Base-by-base conservation (phyloP, 139 green algal species). In the Pycnococcus provasolii region DNA sequence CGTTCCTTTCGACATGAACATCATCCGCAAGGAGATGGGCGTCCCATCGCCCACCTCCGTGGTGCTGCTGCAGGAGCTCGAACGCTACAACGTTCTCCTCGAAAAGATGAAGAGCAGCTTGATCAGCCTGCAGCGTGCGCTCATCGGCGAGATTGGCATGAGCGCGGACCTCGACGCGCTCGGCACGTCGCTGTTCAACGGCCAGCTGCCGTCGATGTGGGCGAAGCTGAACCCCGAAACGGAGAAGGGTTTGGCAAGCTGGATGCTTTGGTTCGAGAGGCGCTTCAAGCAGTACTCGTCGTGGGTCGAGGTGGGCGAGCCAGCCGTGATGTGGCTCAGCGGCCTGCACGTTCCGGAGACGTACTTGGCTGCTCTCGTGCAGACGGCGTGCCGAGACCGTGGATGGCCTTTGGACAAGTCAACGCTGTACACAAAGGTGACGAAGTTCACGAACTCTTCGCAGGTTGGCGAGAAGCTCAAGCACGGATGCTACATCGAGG, bases 281-380 rank as follows among this genome's bases (percentile, higher is more conserved):
- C 77, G 88, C 0, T 83, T 87, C 71, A 55, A 59, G 51, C 83
- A 90, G 58, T 91, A 89, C 79, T 74, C 73, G 59, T 63, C 81
- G 13, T 95, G 88, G 88, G 80, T 81, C 53, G 75, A 87, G 58
- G 54, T 82, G 5, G 87, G 87, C 39, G 85, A 91, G 79, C 87
- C 87, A 39, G 78, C 76, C 45, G 84, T 90, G 54, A 90, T 95
- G 73, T 95, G 88, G 88, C 76, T 95, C 40, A 72, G 73, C 2
- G 88, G 88, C 6, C 65, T 95, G 67, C 85, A 92, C 66, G 86
- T 85, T 42, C 88, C 88, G 0, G 87, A 95, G 79, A 93, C 87
- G 41, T 95, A 90, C 78, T 83, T 92, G 52, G 87, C 88, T 7
- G 88, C 84, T 45, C 79, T 95, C 40, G 81, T 91, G 69, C 88